These are phyloP conservation scores for Phaeophleospora eucalypticola DNA, from an alignment of 2,329 filamentous ascomycete genomes.

Conservation along the genomic window DNA sequence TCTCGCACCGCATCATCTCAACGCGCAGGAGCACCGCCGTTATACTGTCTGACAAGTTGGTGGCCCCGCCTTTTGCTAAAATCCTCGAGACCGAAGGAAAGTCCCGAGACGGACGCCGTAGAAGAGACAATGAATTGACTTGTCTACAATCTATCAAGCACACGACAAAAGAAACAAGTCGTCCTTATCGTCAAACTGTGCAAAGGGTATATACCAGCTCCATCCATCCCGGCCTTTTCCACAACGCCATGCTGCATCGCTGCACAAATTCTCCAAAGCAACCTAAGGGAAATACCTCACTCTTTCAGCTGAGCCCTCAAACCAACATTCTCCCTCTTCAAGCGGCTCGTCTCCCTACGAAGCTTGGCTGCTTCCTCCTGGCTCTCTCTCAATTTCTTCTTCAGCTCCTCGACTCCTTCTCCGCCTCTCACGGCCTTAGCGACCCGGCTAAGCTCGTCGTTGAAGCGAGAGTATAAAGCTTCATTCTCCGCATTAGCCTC, in stretches of 20 bases:
- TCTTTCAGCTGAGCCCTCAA: conserved; percentile 49
- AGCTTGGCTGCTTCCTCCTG: conserved; percentile 72
- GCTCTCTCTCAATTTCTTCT: conserved; percentile 65
- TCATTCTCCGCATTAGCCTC: conserved; percentile 89
- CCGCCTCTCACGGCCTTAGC: conserved; percentile 69
- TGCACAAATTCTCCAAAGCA: too few relatives aligned
- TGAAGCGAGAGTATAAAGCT: conserved; percentile 85
- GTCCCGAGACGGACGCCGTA: too few relatives aligned
- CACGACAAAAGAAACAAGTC: background rate
- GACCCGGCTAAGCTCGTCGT: conserved; percentile 82
- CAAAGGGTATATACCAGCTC: background rate
- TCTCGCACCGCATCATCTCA: too few relatives aligned
- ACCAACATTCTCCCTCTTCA: conserved; percentile 78
- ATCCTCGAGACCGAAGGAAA: too few relatives aligned
- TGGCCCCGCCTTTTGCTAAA: too few relatives aligned
- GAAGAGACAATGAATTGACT: too few relatives aligned
- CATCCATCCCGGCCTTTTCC: background rate
- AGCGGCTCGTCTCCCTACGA: conserved; percentile 78
- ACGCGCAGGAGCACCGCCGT: too few relatives aligned
- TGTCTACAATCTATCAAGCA: background rate
- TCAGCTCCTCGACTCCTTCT: conserved; percentile 74
- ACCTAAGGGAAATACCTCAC: conserved; percentile 2
- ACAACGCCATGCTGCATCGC: conserved; percentile 5
- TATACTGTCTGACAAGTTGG: too few relatives aligned
- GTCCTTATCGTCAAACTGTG: background rate